A percentile compares a stretch with the other conserved stretches of the same genome.
These are phyloP conservation scores for Coniochaeta hoffmannii DNA, from an alignment of 2,329 filamentous ascomycete species.

Conservation along the genomic window DNA sequence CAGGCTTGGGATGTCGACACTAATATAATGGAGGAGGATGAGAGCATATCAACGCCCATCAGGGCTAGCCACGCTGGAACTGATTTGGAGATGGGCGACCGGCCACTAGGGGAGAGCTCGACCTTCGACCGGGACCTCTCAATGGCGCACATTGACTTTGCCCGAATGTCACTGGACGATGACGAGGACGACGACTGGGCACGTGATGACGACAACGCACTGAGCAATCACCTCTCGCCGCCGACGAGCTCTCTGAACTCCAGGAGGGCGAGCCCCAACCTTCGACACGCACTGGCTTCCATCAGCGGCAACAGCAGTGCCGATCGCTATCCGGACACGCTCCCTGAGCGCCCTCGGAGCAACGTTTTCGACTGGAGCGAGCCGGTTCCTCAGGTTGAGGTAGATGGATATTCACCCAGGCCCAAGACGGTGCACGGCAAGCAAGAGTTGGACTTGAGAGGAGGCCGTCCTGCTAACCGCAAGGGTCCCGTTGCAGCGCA, in stretches of 20 bases:
- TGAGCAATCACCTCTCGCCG: conserved; percentile 51
- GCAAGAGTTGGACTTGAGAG: conserved; percentile 62
- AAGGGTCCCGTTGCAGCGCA: conserved; percentile 62
- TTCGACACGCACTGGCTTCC: conserved; percentile 45
- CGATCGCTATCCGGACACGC: conserved; percentile 23
- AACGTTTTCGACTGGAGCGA: conserved; percentile 78
- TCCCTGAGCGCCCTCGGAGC: conserved; percentile 49
- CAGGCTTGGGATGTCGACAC: conserved; percentile 46
- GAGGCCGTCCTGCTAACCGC: conserved; percentile 59
- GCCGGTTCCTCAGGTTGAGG: conserved; percentile 55
- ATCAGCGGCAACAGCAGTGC: conserved; percentile 40
- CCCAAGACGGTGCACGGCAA: conserved; percentile 73
- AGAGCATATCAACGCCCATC: conserved; percentile 45
- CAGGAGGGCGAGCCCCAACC: conserved; percentile 42
- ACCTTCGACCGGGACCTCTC: background rate
- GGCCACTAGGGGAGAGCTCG: background rate
- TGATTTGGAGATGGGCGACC: background rate
- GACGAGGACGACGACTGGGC: conserved; percentile 60
- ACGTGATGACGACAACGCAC: conserved; percentile 44
- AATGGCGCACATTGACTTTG: conserved; percentile 27
- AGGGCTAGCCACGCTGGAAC: conserved; percentile 22
- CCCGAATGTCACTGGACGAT: conserved; percentile 50
- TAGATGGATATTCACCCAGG: conserved; percentile 50
- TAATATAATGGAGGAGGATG: conserved; percentile 57
- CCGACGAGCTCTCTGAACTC: conserved; percentile 48